These are phyloP conservation scores for Pichia gijzeniarum DNA, from an alignment of 805 yeast species.

Conservation along the genomic window DNA sequence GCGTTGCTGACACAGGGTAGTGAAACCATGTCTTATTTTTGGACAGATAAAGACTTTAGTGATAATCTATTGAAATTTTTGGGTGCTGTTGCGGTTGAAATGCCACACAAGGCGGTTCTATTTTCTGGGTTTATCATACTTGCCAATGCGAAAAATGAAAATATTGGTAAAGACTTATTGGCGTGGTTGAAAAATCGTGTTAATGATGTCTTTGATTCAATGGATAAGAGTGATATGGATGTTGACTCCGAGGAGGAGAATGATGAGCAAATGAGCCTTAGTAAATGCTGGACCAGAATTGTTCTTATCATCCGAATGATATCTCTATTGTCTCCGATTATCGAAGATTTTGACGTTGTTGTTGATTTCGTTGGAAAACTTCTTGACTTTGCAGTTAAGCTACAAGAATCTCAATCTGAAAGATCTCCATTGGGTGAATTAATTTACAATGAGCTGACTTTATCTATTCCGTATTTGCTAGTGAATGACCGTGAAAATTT, in stretches of 20 bases:
- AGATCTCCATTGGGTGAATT: conserved; percentile 64
- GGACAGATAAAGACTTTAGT: conserved; percentile 47
- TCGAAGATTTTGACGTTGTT: conserved; percentile 35
- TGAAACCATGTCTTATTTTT: conserved; percentile 56
- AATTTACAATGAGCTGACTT: conserved; percentile 52
- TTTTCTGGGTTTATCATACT: conserved; percentile 60
- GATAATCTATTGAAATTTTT: conserved; percentile 55
- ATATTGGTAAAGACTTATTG: conserved; percentile 62
- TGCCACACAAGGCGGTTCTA: conserved; percentile 83
- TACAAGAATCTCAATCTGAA: conserved; percentile 36
- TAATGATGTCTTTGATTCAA: conserved; percentile 41
- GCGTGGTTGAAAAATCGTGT: conserved; percentile 62
- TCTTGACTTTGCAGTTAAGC: conserved; percentile 46
- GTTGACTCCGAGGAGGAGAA: background rate
- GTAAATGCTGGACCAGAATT: conserved; percentile 50
- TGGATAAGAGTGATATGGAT: conserved; percentile 7
- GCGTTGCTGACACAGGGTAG: conserved; percentile 34
- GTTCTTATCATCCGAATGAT: conserved; percentile 68
- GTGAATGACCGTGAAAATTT: conserved; percentile 22
- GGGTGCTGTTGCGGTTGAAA: conserved; percentile 69
- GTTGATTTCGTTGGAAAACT: conserved; percentile 45
- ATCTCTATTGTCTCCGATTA: conserved; percentile 57
- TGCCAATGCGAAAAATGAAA: conserved; percentile 55
- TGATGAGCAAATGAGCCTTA: conserved; percentile 10
- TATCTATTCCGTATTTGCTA: conserved; percentile 54